Percentiles rank a stretch among this genome's conserved stretches.
Evolutionary conservation across 2,329 filamentous ascomycete species (phyloP).

Genomic region (Fusarium siculi): DNA sequence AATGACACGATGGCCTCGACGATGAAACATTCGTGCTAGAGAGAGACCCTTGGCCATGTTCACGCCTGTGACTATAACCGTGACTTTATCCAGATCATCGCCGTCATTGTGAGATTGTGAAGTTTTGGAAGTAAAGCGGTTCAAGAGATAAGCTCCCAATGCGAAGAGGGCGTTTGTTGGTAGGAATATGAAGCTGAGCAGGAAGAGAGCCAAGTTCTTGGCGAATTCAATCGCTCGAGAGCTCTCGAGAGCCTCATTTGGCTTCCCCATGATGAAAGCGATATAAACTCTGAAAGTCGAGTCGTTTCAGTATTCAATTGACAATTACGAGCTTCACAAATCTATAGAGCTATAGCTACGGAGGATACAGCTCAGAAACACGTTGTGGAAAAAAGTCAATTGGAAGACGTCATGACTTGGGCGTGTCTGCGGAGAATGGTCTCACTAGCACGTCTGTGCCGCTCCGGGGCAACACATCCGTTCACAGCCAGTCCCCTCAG

Average conservation of each 20-base stretch:
- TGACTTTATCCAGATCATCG: conserved; percentile 46
- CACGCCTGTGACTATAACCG: conserved; percentile 76
- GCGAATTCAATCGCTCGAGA: conserved; percentile 7
- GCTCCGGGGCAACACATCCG: conserved; percentile 8
- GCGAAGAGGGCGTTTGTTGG: conserved; percentile 6
- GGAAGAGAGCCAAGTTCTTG: conserved; percentile 27
- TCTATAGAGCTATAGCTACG: background rate
- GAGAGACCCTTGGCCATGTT: conserved; percentile 77
- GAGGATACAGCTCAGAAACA: background rate
- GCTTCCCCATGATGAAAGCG: background rate
- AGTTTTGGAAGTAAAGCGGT: background rate
- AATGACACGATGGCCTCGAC: conserved; percentile 74
- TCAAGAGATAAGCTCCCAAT: conserved; percentile 13
- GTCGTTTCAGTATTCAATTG: background rate
- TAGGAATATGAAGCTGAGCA: conserved; percentile 25
- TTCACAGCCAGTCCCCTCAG: background rate
- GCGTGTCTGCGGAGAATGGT: conserved; percentile 7
- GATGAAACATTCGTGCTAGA: conserved; percentile 72
- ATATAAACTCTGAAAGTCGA: background rate
- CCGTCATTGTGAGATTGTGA: background rate
- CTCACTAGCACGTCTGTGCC: background rate
- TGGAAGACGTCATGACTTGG: conserved; percentile 37
- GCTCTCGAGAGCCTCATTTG: background rate
- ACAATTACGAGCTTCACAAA: background rate
- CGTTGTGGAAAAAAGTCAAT: background rate